These are phyloP conservation scores for Rachicladosporium sp. DNA, from an alignment of 2,329 filamentous ascomycete species.

Conservation along the genomic window DNA sequence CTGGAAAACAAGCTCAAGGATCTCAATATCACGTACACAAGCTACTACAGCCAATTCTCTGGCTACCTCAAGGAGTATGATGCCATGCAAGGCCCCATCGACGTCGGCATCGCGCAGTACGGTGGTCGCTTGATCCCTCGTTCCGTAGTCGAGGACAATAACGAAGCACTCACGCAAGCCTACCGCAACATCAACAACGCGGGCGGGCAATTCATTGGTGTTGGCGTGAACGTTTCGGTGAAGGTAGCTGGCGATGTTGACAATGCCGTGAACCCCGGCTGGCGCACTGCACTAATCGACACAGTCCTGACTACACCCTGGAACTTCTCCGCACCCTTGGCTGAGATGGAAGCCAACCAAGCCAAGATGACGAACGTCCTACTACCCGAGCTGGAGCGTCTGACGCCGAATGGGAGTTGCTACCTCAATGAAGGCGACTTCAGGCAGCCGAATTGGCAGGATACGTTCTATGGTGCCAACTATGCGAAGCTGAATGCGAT, in stretches of 20 bases:
- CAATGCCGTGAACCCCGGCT: constrained; percentile 30
- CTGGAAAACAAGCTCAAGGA: constrained; percentile 30
- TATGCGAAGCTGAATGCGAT: constrained; percentile 25
- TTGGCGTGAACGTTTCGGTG: constrained; percentile 27
- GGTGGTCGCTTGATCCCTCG: constrained; percentile 25
- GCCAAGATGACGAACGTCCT: constrained; percentile 28
- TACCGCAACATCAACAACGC: constrained; percentile 25
- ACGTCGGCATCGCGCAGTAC: constrained; percentile 20
- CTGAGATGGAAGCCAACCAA: constrained; percentile 25
- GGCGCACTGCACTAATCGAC: constrained; percentile 26
- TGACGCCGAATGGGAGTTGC: constrained; percentile 27
- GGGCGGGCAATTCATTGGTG: constrained; percentile 26
- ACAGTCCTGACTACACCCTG: constrained; percentile 26
- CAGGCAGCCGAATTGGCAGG: constrained; percentile 29
- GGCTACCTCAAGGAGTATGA: constrained; percentile 24
- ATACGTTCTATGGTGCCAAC: constrained; percentile 31
- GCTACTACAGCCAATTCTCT: constrained; percentile 19
- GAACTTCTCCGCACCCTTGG: constrained; percentile 27
- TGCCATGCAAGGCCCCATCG: constrained; percentile 19
- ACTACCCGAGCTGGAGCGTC: constrained; percentile 26
- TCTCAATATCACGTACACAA: constrained; percentile 23
- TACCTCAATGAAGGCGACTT: constrained; percentile 26
- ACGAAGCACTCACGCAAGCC: constrained; percentile 16
- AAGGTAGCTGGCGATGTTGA: constrained; percentile 22
- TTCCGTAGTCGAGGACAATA: constrained; percentile 20